phyloP scores from a whole-genome alignment of 495 filamentous ascomycete genomes.

The Talaromyces nanjingensis region DNA sequence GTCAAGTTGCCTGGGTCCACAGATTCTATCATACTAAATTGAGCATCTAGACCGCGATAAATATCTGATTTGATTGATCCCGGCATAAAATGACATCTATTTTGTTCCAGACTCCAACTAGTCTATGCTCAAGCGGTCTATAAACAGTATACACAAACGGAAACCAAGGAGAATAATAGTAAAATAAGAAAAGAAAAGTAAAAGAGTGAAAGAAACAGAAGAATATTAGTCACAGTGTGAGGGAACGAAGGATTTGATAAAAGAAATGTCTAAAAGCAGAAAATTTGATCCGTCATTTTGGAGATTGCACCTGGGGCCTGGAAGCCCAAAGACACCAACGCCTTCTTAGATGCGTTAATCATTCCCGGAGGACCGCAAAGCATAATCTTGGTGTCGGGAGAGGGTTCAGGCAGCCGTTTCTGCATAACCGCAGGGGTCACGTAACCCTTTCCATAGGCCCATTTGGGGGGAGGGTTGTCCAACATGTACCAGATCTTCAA shows the following conservation, averaged over 20 bases:
- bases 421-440: conserved; percentile 19
- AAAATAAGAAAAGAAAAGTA: neutral
- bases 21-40: too few relatives aligned
- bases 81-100: too few relatives aligned
- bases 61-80: too few relatives aligned
- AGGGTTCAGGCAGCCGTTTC: conserved; percentile 16
- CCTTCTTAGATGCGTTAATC: conserved; percentile 32
- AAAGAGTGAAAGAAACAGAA: too few relatives aligned
- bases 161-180: too few relatives aligned
- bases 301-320: conserved; percentile 24
- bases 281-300: conserved; percentile 34
- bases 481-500: conserved; percentile 43
- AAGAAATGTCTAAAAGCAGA: conserved; percentile 21
- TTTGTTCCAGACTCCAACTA: too few relatives aligned
- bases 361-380: conserved; percentile 37
- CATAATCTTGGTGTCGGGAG: conserved; percentile 27
- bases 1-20: too few relatives aligned
- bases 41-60: too few relatives aligned
- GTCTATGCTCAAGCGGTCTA: too few relatives aligned
- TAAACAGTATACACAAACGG: too few relatives aligned
- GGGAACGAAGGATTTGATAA: too few relatives aligned
- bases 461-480: conserved; percentile 23
- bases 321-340: conserved; percentile 26
- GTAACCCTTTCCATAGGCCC: conserved; percentile 23
- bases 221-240: too few relatives aligned